A percentile compares a stretch with the other conserved stretches of the same genome.
Conservation (phyloP, 2,329 filamentous ascomycete species). For the Rosellinia necatrix region DNA sequence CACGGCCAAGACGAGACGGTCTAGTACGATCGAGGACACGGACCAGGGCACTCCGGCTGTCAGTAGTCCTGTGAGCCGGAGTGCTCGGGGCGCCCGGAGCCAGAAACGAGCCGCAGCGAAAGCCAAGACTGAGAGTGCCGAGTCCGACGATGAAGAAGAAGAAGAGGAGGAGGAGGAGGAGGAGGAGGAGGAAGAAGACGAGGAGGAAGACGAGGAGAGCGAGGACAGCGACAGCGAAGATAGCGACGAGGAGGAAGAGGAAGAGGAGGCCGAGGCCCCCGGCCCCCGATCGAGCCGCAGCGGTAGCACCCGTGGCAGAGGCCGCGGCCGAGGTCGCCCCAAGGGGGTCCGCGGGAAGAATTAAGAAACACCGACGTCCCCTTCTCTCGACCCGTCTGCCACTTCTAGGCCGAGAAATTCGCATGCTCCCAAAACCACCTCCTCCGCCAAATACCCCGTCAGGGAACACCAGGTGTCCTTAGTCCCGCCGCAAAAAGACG, state of each 20-base stretch:
- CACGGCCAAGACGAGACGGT: constrained; percentile 49
- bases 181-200: constrained; percentile 31
- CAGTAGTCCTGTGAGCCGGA: constrained; percentile 47
- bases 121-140: constrained; percentile 43
- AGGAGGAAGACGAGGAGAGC: constrained; percentile 25
- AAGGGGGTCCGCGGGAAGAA: constrained; percentile 35
- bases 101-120: constrained; percentile 51
- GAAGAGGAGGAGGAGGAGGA: constrained; percentile 20
- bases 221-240: constrained; percentile 8
- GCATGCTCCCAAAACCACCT: too few species aligned
- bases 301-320: constrained; percentile 28
- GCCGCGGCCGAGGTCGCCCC: constrained; percentile 34
- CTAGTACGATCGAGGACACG: constrained; percentile 58
- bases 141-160: constrained; percentile 30
- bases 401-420: too few species aligned
- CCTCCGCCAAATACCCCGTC: too few species aligned
- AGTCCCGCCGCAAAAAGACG: too few species aligned
- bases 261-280: constrained; percentile 29
- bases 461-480: too few species aligned
- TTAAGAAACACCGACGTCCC: constrained; percentile 1
- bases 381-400: too few species aligned
- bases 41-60: constrained; percentile 52
- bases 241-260: constrained; percentile 23
- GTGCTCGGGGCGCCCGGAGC: constrained; percentile 50
- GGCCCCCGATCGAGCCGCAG: constrained; percentile 31